phyloP scores from a whole-genome alignment of 2,329 filamentous ascomycete genomes.

The Fusarium liriodendri region DNA sequence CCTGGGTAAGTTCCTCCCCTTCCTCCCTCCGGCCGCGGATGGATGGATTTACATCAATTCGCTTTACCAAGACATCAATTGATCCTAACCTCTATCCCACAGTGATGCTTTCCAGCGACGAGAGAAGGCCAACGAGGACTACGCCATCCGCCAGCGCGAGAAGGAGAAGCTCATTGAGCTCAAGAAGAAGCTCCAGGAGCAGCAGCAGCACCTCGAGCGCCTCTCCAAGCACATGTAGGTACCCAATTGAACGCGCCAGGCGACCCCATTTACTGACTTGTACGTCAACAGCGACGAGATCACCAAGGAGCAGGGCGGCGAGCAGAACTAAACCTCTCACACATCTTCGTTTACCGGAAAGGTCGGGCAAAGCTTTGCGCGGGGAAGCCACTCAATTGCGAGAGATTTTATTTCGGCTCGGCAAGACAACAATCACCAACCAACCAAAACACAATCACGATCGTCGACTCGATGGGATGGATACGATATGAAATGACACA shows the following conservation, averaged over 20 bases:
- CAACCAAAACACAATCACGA: conserved; percentile 8
- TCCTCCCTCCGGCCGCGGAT: neutral
- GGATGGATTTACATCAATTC: conserved; percentile 19
- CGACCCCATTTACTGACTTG: conserved; percentile 22
- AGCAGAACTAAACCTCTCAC: conserved; percentile 64
- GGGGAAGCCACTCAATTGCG: conserved; percentile 29
- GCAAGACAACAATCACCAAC: conserved; percentile 13
- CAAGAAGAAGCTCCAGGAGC: conserved; percentile 77
- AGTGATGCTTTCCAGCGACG: conserved; percentile 95
- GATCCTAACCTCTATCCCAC: conserved; percentile 14
- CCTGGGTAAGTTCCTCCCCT: conserved; percentile 58
- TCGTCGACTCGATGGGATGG: conserved; percentile 13
- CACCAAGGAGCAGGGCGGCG: conserved; percentile 77
- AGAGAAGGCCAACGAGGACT: conserved; percentile 87
- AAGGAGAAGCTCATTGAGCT: conserved; percentile 87
- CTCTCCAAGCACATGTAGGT: conserved; percentile 89
- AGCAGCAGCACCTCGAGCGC: conserved; percentile 85
- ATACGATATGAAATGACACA: conserved; percentile 20
- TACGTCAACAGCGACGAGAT: conserved; percentile 73
- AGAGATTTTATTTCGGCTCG: conserved; percentile 25
- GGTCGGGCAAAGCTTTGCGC: conserved; percentile 30
- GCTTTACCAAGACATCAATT: neutral
- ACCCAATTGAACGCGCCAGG: conserved; percentile 7
- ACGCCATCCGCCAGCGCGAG: conserved; percentile 88
- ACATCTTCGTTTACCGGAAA: conserved; percentile 29